These are phyloP conservation scores for Candida oleophila DNA, from an alignment of 805 yeast species.

Conservation along the genomic window DNA sequence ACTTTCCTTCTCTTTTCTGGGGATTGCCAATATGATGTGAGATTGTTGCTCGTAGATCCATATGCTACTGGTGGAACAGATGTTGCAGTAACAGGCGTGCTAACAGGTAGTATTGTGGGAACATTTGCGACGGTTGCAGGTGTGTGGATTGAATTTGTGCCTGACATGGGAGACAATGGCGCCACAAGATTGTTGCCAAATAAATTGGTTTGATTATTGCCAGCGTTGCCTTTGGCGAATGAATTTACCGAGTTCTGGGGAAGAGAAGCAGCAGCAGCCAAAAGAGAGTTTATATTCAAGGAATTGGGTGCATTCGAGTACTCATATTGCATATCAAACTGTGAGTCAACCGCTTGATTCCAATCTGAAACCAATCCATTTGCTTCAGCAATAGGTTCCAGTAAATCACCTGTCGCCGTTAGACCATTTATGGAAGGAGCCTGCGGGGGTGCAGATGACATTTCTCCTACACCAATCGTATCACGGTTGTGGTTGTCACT, in stretches of 20 bases:
- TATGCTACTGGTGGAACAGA: background rate
- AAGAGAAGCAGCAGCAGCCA: background rate
- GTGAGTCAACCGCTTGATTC: background rate
- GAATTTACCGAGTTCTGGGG: background rate
- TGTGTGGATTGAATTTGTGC: background rate
- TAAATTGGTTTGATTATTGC: background rate
- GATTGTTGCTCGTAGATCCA: background rate
- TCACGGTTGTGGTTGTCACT: background rate
- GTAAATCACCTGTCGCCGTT: no score
- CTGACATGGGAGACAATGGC: background rate
- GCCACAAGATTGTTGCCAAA: background rate
- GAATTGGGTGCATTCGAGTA: background rate
- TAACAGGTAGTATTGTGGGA: background rate
- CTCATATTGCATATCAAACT: constrained; percentile 1
- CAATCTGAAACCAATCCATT: background rate
- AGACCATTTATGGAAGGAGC: no score
- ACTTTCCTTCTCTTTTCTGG: background rate
- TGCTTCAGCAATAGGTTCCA: background rate
- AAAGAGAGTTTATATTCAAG: constrained; percentile 2
- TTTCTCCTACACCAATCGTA: no score
- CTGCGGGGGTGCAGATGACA: no score
- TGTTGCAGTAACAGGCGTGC: background rate
- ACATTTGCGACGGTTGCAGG: background rate
- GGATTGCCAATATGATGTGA: background rate
- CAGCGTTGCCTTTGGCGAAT: background rate